Evolutionary conservation across 2,329 filamentous ascomycete species (phyloP).

Genomic region (Beauveria bassiana): DNA sequence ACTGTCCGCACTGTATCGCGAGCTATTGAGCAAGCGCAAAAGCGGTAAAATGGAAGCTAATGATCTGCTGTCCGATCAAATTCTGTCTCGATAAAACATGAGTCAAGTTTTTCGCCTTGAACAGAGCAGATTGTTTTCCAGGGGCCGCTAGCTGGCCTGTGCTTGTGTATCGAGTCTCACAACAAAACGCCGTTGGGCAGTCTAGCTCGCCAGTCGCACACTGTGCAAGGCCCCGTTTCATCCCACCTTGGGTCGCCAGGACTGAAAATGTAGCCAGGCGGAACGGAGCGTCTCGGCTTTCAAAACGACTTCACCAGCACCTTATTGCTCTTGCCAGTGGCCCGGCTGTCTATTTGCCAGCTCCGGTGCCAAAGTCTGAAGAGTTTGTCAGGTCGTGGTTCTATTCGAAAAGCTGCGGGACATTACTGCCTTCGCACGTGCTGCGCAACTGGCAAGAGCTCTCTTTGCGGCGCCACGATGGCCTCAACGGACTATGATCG

Average conservation of each 20-base stretch:
- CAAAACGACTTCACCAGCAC: not conserved
- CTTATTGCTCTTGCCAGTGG: not conserved
- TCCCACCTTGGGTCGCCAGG: slow-evolving; percentile 3
- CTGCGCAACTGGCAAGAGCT: slow-evolving; percentile 15
- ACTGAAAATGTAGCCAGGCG: slow-evolving; percentile 1
- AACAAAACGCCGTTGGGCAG: not conserved
- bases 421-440: not conserved
- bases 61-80: no score
- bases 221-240: slow-evolving; percentile 8
- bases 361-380: not conserved
- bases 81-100: not conserved
- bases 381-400: not conserved
- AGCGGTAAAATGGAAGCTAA: not conserved
- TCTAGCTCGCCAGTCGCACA: not conserved
- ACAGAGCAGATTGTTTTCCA: no score
- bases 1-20: not conserved
- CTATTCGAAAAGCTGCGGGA: not conserved
- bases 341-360: not conserved
- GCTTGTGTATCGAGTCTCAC: not conserved
- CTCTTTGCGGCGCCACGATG: not conserved
- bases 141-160: not conserved
- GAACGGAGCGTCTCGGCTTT: not conserved
- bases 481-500: slow-evolving; percentile 17
- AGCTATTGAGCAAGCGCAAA: no score
- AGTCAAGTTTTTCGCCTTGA: not conserved